Conservation (phyloP, 345 rosid species). For the Linum usitatissimum region DNA sequence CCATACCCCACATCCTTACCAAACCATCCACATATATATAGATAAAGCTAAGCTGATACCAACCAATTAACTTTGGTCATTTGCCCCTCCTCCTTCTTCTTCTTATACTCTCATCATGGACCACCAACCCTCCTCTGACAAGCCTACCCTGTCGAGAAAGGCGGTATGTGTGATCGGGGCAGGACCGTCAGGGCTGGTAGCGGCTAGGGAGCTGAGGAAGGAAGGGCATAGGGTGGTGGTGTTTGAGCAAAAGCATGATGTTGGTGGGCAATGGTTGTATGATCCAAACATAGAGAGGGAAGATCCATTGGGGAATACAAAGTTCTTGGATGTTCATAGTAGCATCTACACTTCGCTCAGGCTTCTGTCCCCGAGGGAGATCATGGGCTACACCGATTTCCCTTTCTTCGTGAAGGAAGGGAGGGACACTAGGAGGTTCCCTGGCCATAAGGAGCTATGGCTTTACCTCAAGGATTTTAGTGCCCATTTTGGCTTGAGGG, state of each 20-base stretch:
- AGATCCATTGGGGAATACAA: slow-evolving; percentile 40
- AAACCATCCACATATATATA: not conserved
- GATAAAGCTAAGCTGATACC: not conserved
- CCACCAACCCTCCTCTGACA: not conserved
- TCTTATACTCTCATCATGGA: not conserved
- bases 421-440: slow-evolving; percentile 72
- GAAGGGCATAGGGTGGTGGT: slow-evolving; percentile 71
- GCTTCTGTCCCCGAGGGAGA: slow-evolving; percentile 65
- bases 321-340: slow-evolving; percentile 50
- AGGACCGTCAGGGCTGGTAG: slow-evolving; percentile 83
- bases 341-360: slow-evolving; percentile 79
- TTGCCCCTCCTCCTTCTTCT: not conserved
- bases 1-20: not conserved
- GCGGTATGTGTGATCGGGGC: slow-evolving; percentile 89
- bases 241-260: slow-evolving; percentile 70
- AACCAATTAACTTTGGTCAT: not conserved
- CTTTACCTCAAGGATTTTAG: slow-evolving; percentile 64
- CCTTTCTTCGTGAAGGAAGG: slow-evolving; percentile 68
- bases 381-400: slow-evolving; percentile 83
- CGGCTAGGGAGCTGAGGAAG: slow-evolving; percentile 75
- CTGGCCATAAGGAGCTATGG: slow-evolving; percentile 78
- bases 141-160: slow-evolving; percentile 16
- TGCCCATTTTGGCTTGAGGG: slow-evolving; percentile 55
- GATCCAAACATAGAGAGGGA: slow-evolving; percentile 47
- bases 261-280: slow-evolving; percentile 91